Base-by-base conservation (phyloP, 164 flowering plant species). In the Akebia trifoliata region DNA sequence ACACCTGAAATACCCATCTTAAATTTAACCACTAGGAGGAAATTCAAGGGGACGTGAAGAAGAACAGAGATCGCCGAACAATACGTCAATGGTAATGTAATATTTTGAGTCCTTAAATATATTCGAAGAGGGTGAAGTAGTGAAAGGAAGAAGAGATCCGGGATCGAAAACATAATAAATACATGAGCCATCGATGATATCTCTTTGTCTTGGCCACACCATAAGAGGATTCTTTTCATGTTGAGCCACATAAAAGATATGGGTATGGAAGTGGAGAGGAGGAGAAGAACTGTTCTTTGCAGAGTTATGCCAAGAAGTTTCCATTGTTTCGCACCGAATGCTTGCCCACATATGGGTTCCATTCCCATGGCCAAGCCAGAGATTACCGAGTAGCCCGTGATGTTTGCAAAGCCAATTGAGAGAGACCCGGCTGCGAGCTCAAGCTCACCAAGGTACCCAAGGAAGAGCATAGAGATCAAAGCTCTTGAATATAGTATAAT, bases 341-440 rank as follows among this genome's bases (percentile, higher is more conserved):
- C 95, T 73, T 91, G 97, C 7, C 91, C 95, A 51, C 97, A 91
- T 48, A 91, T 84, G 57, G 97, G 97, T 65, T 91, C 97, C 97
- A 91, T 87, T 39, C 97, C 97, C 97, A 91, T 84, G 59, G 97
- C 91, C 29, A 91, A 50, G 10, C 97, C 97, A 14, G 94, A 84
- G 68, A 91, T 73, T 22, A 91, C 86, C 3, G 97, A 91, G 80
- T 91, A 91, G 37, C 97, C 97, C 14, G 97, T 91, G 62, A 91
- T 91, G 69, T 91, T 91, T 1, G 97, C 94, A 45, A 91, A 81
- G 42, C 96, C 97, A 31, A 91, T 86, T 28, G 95, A 68, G n/a
- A 91, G 80, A 4, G 97, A 82, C 24, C 97, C 97, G 0, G 88
- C 94, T 1, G 97, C 95, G 1, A 91, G 94, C 73, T 87, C 90